Evolutionary conservation across 108 stramenopile species (phyloP), one percentile per base, ranked within the genome.

Genomic region (Fragilariopsis cylindrus): DNA sequence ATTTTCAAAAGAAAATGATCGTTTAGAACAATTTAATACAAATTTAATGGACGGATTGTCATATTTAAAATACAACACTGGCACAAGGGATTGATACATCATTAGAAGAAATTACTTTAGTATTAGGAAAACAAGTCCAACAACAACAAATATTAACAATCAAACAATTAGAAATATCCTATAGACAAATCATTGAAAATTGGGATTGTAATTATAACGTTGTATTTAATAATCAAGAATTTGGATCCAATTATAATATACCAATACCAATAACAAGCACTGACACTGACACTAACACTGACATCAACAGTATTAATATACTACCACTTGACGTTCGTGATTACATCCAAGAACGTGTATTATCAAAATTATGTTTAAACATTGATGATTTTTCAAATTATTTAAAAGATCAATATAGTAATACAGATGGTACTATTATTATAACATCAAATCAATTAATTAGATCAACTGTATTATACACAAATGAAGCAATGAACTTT

Each of bases 171-270:
- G 70, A 85, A 48, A 78, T 79, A 19, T 72, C 67, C 21, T 82
- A 75, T 57, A 55, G 43, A 5, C 77, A 79, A 68, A 64, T 74
- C 18, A 47, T 70, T 2, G 18, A 48, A 7, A 70, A 11, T 12
- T 81, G 84, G 84, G 81, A 82, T 58, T 81, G 84, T 63, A 70
- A 54, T 43, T 78, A 60, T 52, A 49, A 69, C n/a, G 76, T 77
- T 60, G 39, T 60, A 43, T 84, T 84, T 60, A 16, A 46, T 18
- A 63, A 57, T 7, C 71, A 78, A 45, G 15, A 57, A n/a, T 77
- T 76, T 52, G 64, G 48, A 12, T n/a, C 18, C 13, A 45, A 77
- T 55, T 50, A 52, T 44, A 65, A 53, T 53, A 53, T 74, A 3
- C n/a, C 66, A 47, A 77, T 77, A 7, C 21, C 18, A 5, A 21